Percentiles rank a stretch among this genome's conserved stretches.
These are phyloP conservation scores for Claviceps sp. DNA, from an alignment of 2,329 filamentous ascomycete species.

Conservation along the genomic window DNA sequence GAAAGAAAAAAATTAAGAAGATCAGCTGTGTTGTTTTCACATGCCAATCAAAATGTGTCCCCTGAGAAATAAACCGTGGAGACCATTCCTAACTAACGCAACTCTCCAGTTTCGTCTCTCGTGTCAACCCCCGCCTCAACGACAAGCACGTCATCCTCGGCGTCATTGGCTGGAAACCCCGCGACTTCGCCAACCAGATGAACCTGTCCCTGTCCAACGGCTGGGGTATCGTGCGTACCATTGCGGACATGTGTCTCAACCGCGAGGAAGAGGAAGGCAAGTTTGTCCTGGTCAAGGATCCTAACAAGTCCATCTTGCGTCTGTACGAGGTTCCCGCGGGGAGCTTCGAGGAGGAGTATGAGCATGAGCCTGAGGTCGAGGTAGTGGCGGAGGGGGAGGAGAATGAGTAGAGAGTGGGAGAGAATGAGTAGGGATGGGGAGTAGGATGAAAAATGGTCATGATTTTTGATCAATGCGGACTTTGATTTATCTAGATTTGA, in stretches of 20 bases:
- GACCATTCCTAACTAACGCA: constrained; percentile 13
- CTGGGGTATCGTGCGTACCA: constrained; percentile 97
- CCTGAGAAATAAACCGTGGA: too few species aligned
- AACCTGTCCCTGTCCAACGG: constrained; percentile 93
- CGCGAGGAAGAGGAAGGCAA: constrained; percentile 66
- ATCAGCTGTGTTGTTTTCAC: too few species aligned
- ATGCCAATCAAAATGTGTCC: too few species aligned
- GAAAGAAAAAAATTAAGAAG: too few species aligned
- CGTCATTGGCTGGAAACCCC: constrained; percentile 94
- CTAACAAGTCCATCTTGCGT: constrained; percentile 90
- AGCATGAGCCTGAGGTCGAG: constrained; percentile 46
- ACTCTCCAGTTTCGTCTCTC: constrained; percentile 70
- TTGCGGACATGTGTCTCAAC: constrained; percentile 83
- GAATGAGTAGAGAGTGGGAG: constrained; percentile 15
- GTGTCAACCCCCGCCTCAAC: constrained; percentile 80
- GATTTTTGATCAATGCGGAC: neutral
- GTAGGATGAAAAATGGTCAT: neutral
- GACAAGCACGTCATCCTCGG: constrained; percentile 92
- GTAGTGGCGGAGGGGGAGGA: constrained; percentile 30
- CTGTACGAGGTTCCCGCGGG: constrained; percentile 81
- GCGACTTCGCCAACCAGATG: constrained; percentile 96
- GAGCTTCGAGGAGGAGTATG: constrained; percentile 83
- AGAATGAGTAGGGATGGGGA: neutral
- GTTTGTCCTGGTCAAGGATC: constrained; percentile 76
- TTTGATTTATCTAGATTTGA: neutral